Evolutionary conservation across 768 basidiomycete genomes (phyloP).

Genomic region (Amanita jacksonii): DNA sequence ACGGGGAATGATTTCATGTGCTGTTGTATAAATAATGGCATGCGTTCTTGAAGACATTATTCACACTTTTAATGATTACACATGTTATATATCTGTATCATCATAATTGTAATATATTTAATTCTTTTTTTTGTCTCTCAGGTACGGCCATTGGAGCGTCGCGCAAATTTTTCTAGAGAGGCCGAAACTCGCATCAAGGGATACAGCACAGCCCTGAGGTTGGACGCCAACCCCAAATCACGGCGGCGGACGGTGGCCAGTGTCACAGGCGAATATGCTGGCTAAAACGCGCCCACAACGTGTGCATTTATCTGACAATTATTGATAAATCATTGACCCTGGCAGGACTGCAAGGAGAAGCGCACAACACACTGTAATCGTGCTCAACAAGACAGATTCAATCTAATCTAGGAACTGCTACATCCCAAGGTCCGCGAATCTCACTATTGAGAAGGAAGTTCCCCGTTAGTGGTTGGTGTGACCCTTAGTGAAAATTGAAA

Average conservation of each 20-base stretch:
- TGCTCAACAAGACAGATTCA: no score
- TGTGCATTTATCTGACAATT: slow-evolving; percentile 1
- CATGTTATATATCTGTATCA: slow-evolving; percentile 10
- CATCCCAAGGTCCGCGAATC: slow-evolving; percentile 87
- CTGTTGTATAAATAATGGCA: slow-evolving; percentile 7
- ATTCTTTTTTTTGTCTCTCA: not conserved
- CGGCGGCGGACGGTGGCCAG: not conserved
- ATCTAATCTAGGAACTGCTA: slow-evolving; percentile 66
- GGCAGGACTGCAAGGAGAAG: slow-evolving; percentile 1
- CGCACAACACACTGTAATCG: no score
- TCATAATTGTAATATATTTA: slow-evolving; percentile 7
- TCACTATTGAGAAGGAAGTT: slow-evolving; percentile 44
- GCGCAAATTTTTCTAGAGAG: no score
- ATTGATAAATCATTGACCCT: not conserved
- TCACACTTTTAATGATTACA: slow-evolving; percentile 2
- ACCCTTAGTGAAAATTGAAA: not conserved
- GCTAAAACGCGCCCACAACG: slow-evolving; percentile 6
- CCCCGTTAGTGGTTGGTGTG: slow-evolving; percentile 10
- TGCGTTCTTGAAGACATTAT: slow-evolving; percentile 6
- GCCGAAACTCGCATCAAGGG: no score
- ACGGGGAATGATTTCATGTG: slow-evolving; percentile 14
- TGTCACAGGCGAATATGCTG: not conserved
- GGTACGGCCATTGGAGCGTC: no score
- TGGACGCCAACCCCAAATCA: no score
- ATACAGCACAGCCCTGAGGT: not conserved